Conservation (phyloP, 2,329 filamentous ascomycete species). For the Phialemoniopsis sp. region DNA sequence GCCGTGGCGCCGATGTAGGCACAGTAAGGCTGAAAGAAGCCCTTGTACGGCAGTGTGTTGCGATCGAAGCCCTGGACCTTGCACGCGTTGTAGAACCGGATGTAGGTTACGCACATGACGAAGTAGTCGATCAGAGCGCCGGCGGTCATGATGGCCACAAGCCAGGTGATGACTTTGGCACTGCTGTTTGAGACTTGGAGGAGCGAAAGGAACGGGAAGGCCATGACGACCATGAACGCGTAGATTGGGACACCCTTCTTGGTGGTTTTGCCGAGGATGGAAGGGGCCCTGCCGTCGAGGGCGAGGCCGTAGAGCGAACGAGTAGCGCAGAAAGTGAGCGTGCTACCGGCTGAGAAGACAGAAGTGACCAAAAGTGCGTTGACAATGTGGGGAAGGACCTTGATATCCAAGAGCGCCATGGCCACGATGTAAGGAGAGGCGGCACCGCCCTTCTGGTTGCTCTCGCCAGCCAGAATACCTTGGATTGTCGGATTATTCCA, state of each 20-base stretch:
- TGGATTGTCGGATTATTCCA: slow-evolving; percentile 52
- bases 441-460: slow-evolving; percentile 40
- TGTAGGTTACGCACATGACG: slow-evolving; percentile 53
- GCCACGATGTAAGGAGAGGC: slow-evolving; percentile 51
- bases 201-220: slow-evolving; percentile 61
- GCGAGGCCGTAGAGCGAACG: slow-evolving; percentile 59
- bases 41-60: slow-evolving; percentile 50
- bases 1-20: slow-evolving; percentile 39
- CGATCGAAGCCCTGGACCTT: slow-evolving; percentile 49
- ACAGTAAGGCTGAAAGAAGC: slow-evolving; percentile 52
- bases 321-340: slow-evolving; percentile 57
- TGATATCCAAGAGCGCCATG: slow-evolving; percentile 53
- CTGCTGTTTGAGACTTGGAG: slow-evolving; percentile 52
- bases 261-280: slow-evolving; percentile 48
- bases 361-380: slow-evolving; percentile 58
- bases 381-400: slow-evolving; percentile 52
- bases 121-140: slow-evolving; percentile 57
- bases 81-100: slow-evolving; percentile 53
- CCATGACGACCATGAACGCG: slow-evolving; percentile 53
- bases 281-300: slow-evolving; percentile 49
- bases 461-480: slow-evolving; percentile 43
- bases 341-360: slow-evolving; percentile 58
- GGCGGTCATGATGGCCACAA: slow-evolving; percentile 57
- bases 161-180: slow-evolving; percentile 54
- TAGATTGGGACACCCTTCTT: slow-evolving; percentile 59